Percentiles rank a stretch among this genome's conserved stretches.
phyloP scores from a whole-genome alignment of 1,284 basidiomycete genomes.

The Heterobasidion parviporum region DNA sequence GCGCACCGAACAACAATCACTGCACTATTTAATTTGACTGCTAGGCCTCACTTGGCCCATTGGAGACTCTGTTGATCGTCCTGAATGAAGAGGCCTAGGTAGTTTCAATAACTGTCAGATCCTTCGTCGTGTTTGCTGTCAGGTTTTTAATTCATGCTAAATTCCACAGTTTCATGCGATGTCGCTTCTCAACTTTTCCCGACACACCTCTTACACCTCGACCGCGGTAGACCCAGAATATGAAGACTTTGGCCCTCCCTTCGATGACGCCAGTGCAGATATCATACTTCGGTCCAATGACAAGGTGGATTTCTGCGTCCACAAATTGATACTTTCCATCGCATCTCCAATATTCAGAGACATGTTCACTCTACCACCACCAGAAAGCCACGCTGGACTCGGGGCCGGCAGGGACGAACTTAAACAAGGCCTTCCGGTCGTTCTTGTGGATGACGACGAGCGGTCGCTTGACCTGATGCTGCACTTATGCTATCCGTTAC shows the following conservation, averaged over 20 bases:
- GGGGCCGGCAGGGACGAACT: background rate
- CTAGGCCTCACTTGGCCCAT: too few species aligned
- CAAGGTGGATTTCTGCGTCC: constrained; percentile 23
- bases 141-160: too few species aligned
- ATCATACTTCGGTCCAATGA: constrained; percentile 27
- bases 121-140: too few species aligned
- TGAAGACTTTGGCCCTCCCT: background rate
- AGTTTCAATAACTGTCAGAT: too few species aligned
- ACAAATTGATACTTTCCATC: constrained; percentile 22
- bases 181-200: background rate
- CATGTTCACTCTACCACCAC: constrained; percentile 20
- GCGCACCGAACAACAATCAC: too few species aligned
- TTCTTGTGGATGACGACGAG: constrained; percentile 3
- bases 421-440: background rate
- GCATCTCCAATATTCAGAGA: constrained; percentile 27
- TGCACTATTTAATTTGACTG: too few species aligned
- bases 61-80: too few species aligned
- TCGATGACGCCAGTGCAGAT: constrained; percentile 12
- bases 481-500: constrained; percentile 8
- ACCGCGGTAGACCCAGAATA: background rate
- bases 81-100: too few species aligned
- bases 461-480: constrained; percentile 5
- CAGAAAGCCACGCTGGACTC: background rate
- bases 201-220: background rate
- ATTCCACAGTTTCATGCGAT: background rate